Conservation (phyloP, 2,329 filamentous ascomycete genomes). For the Aspergillus awamori region DNA sequence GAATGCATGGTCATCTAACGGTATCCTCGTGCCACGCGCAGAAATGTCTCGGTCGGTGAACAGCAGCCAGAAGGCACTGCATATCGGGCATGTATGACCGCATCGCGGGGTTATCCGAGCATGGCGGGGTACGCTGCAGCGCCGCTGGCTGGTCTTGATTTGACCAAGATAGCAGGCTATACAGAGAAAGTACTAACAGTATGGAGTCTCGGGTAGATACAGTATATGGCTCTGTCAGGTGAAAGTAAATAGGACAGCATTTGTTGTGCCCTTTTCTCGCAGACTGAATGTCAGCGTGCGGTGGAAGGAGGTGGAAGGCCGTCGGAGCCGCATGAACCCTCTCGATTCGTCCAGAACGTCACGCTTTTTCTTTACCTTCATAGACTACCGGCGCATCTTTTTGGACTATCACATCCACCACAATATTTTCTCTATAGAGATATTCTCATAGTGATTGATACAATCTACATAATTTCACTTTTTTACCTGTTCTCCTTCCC, state of each 20-base stretch:
- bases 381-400: neutral
- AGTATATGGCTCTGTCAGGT: neutral
- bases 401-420: neutral
- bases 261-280: neutral
- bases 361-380: constrained; percentile 13
- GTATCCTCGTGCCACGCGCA: neutral
- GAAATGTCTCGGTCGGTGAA: constrained; percentile 2
- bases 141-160: neutral
- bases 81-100: constrained; percentile 17
- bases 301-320: constrained; percentile 29
- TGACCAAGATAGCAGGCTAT: neutral
- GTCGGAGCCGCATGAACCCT: constrained; percentile 31
- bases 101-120: constrained; percentile 22
- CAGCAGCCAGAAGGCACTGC: neutral
- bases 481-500: neutral
- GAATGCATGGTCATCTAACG: neutral
- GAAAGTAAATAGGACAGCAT: neutral
- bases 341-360: constrained; percentile 24
- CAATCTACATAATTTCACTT: neutral
- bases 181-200: neutral
- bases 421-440: constrained; percentile 5
- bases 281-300: constrained; percentile 1
- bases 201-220: neutral
- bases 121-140: constrained; percentile 21
- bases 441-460: neutral